Conservation (phyloP, 163 green algal species). For the Scenedesmus sp. region DNA sequence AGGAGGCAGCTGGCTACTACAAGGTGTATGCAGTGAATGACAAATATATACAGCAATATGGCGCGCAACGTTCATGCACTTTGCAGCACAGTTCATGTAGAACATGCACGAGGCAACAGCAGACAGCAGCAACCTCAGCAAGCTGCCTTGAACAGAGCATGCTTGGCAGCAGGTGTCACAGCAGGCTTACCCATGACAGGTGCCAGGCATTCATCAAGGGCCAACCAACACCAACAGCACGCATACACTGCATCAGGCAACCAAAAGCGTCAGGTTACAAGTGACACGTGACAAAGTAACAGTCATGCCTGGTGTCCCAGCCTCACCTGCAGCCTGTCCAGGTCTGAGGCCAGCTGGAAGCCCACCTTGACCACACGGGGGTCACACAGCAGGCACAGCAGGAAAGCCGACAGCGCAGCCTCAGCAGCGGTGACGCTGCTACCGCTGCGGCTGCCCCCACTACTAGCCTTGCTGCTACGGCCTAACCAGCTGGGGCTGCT, state of each 20-base stretch:
- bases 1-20: neutral
- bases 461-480: neutral
- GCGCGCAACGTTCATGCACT: too few relatives aligned
- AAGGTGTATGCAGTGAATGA: neutral
- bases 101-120: neutral
- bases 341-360: constrained; percentile 46
- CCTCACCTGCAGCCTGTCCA: constrained; percentile 24
- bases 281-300: too few relatives aligned
- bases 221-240: too few relatives aligned
- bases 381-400: constrained; percentile 18
- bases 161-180: too few relatives aligned
- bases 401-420: constrained; percentile 22
- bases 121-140: neutral
- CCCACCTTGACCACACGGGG: constrained; percentile 35
- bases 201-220: too few relatives aligned
- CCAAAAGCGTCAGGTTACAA: too few relatives aligned
- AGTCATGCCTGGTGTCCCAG: too few relatives aligned
- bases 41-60: neutral
- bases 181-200: too few relatives aligned
- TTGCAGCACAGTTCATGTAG: too few relatives aligned
- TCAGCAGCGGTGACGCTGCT: constrained; percentile 2
- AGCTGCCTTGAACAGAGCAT: neutral
- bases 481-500: neutral
- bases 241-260: too few relatives aligned
- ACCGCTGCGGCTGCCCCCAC: neutral